Base-by-base conservation (phyloP, 2,329 filamentous ascomycete genomes). In the Hymenotorrendiella dingleyae region DNA sequence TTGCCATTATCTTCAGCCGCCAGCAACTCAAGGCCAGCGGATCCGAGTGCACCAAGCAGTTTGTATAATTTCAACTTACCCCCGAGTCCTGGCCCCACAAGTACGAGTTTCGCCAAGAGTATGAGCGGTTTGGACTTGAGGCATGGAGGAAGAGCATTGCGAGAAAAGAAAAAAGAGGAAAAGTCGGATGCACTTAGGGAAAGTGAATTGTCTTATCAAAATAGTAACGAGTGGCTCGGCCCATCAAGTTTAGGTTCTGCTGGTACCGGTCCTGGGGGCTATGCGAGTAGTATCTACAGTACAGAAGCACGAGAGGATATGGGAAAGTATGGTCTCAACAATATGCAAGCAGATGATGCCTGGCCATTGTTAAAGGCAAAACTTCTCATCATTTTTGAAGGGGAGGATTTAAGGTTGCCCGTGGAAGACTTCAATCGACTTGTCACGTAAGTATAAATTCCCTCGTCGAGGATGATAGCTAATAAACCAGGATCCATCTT, bases 351-450 rank as follows among this genome's bases (percentile, higher is more conserved):
- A 27, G 86, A 93, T 53, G 86, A 93, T 62, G 87, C 86, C 5
- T 93, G 86, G 86, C 85, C 86, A 0, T 78, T 85, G 45, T 64
- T 93, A 14, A 88, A 84, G 62, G 81, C 84, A 3, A 83, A 86
- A 53, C 68, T 93, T 29, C 68, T 91, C 4, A 76, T 84, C 43
- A 78, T 93, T 2, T 94, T 93, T 52, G 84, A 90, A 52, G 86
- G 84, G 22, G 86, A 91, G 58, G 85, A 89, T 50, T 66, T 90
- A 14, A 75, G 84, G 26, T 70, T 86, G n/a, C 86, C 86, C 0
- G 78, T 93, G 5, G 87, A 94, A 61, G 86, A 91, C 56, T 82
- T 93, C 57, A 94, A 94, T 57, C 73, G 81, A 14, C 73, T 91
- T 1, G 86, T 91, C n/a, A 76, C 74, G 49, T 65, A 55, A 49